These are phyloP conservation scores for Plasmodium berghei DNA, from an alignment of 169 alveolate species.

Conservation along the genomic window DNA sequence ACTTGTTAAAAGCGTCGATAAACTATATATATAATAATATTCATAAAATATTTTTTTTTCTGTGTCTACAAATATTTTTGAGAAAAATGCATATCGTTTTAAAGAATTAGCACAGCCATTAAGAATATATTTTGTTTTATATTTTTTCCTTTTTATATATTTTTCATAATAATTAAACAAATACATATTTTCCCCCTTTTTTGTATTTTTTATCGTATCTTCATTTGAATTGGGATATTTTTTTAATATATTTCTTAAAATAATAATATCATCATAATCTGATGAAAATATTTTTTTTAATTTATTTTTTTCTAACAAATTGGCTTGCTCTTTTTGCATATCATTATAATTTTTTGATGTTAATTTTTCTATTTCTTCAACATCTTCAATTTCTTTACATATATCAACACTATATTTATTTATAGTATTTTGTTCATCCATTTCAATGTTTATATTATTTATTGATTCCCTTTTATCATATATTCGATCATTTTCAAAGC, in stretches of 20 bases:
- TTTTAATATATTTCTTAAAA: constrained; percentile 52
- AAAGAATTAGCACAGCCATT: constrained; percentile 41
- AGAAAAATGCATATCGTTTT: constrained; percentile 72
- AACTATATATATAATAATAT: constrained; percentile 68
- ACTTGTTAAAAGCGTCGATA: constrained; percentile 60
- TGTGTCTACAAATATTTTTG: constrained; percentile 71
- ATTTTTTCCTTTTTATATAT: constrained; percentile 68
- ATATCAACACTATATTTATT: background rate
- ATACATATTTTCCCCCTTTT: constrained; percentile 60
- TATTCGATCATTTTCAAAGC: background rate
- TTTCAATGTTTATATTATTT: background rate
- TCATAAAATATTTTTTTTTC: constrained; percentile 54
- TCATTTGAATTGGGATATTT: background rate
- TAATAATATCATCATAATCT: constrained; percentile 50
- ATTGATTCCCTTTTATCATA: background rate
- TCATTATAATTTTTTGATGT: background rate
- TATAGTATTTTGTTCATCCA: background rate
- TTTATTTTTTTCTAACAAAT: constrained; percentile 7
- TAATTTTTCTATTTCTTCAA: background rate
- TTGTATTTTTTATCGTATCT: constrained; percentile 9
- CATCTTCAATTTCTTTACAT: background rate
- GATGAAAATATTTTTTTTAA: constrained; percentile 40
- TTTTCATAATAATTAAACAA: constrained; percentile 75
- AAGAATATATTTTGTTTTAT: constrained; percentile 31
- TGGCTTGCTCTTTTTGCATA: background rate